Evolutionary conservation across 352 stramenopile genomes (phyloP), one percentile per base, ranked within the genome.

Genomic region (Phytophthora rubi): DNA sequence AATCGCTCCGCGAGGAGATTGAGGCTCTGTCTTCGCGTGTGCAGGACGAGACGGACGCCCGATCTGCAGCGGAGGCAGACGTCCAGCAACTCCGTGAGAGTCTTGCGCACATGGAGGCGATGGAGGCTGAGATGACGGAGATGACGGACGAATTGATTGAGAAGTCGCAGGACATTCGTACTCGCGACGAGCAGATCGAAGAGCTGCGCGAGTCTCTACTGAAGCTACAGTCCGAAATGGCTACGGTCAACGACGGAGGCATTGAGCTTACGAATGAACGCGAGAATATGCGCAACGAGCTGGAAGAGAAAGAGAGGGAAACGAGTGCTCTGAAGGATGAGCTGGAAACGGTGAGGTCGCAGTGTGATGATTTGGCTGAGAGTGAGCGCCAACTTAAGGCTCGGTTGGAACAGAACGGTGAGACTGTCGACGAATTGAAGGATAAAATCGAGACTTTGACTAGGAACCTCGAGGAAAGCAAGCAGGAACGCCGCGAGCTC

Each of bases 81-180:
- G 47, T 82, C 2, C 65, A 89, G 23, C 81, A 90, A 52, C 70
- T 88, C 2, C 82, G 86, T 23, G 83, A 89, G 26, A 85, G 63
- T 53, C 55, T 91, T 32, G 83, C 83, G 3, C 85, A 91, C 33
- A 78, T 82, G 37, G 84, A 93, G 30, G 83, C 84, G 12, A 91
- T 95, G 82, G 86, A 95, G 60, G 64, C 64, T 2, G 88, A 94
- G 53, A 86, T 95, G 62, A 82, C 72, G 0, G 85, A 93, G 39
- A 92, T 94, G 83, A 83, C 80, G 6, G 86, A 94, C 44, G 85
- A 96, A 59, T 54, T 94, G 55, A 92, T 93, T 47, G 80, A 70
- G 12, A 93, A 94, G 53, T 82, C 83, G 18, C 82, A 93, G 55
- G 83, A 90, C 39, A 88, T 94, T 28, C 82, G 81, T 18, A 68